Percentiles rank a stretch among this genome's conserved stretches.
Conservation (phyloP, 2,329 filamentous ascomycete genomes). For the Paecilomyces formosus region DNA sequence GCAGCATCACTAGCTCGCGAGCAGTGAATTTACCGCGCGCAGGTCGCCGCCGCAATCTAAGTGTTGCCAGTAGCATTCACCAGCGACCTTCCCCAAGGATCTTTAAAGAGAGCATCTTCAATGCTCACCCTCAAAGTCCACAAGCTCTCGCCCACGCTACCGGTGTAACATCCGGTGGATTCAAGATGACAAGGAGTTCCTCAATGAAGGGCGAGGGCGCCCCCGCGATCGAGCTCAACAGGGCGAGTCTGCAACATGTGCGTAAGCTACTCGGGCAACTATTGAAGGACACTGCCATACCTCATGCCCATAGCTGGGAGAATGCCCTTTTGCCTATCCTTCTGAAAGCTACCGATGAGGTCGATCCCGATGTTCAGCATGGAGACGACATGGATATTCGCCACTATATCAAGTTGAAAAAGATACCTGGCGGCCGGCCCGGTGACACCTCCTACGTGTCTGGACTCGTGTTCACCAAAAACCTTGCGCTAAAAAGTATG, state of each 20-base stretch:
- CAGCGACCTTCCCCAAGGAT: conserved; percentile 64
- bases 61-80: conserved; percentile 69
- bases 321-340: conserved; percentile 85
- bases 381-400: conserved; percentile 96
- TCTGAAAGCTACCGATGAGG: conserved; percentile 84
- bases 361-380: conserved; percentile 81
- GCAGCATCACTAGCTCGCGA: conserved; percentile 56
- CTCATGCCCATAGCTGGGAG: conserved; percentile 73
- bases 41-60: conserved; percentile 70
- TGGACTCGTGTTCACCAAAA: conserved; percentile 95
- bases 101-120: conserved; percentile 48
- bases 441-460: conserved; percentile 95
- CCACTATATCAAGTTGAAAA: conserved; percentile 96
- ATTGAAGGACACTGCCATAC: conserved; percentile 66
- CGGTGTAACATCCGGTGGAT: conserved; percentile 28
- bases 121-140: conserved; percentile 22
- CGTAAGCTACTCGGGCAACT: conserved; percentile 77
- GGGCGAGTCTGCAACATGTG: conserved; percentile 81
- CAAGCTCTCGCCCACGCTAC: conserved; percentile 36
- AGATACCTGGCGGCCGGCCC: conserved; percentile 82
- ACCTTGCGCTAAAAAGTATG: conserved; percentile 94
- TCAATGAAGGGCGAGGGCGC: conserved; percentile 70
- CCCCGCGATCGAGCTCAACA: conserved; percentile 75
- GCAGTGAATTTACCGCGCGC: conserved; percentile 56
- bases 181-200: conserved; percentile 64